These are phyloP conservation scores for Paecilomyces sp. DNA, from an alignment of 2,329 filamentous ascomycete species.

Conservation along the genomic window DNA sequence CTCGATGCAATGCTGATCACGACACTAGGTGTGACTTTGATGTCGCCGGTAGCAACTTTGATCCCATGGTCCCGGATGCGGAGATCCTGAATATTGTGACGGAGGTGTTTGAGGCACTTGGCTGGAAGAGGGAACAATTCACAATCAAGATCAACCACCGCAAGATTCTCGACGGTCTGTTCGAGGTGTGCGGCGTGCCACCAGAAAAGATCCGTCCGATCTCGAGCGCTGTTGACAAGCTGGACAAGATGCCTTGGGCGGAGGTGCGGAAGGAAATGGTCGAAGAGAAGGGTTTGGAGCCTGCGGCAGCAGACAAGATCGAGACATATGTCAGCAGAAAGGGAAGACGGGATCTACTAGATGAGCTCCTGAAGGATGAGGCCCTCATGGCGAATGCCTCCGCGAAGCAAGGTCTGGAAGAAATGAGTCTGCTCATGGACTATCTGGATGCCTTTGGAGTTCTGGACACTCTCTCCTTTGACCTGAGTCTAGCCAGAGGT, in stretches of 20 bases:
- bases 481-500: constrained; percentile 81
- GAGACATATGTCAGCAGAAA: constrained; percentile 75
- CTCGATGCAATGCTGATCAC: neutral
- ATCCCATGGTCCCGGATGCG: constrained; percentile 86
- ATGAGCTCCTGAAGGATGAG: constrained; percentile 61
- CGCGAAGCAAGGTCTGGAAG: constrained; percentile 71
- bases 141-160: constrained; percentile 95
- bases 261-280: constrained; percentile 92
- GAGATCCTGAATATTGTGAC: constrained; percentile 78
- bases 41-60: constrained; percentile 73
- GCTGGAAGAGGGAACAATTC: constrained; percentile 60
- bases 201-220: constrained; percentile 81
- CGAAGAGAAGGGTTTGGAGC: constrained; percentile 76
- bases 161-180: constrained; percentile 87
- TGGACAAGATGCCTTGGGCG: constrained; percentile 86
- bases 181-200: constrained; percentile 84
- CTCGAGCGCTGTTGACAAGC: constrained; percentile 88
- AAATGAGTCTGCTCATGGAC: constrained; percentile 72
- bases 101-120: constrained; percentile 77
- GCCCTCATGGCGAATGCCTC: constrained; percentile 62
- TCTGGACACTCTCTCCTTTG: constrained; percentile 71
- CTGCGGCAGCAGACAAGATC: constrained; percentile 75
- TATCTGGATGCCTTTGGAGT: constrained; percentile 75
- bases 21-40: constrained; percentile 74
- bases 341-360: constrained; percentile 66